These are phyloP conservation scores for Kwoniella newhampshirensis DNA, from an alignment of 768 basidiomycete genomes.

Conservation along the genomic window DNA sequence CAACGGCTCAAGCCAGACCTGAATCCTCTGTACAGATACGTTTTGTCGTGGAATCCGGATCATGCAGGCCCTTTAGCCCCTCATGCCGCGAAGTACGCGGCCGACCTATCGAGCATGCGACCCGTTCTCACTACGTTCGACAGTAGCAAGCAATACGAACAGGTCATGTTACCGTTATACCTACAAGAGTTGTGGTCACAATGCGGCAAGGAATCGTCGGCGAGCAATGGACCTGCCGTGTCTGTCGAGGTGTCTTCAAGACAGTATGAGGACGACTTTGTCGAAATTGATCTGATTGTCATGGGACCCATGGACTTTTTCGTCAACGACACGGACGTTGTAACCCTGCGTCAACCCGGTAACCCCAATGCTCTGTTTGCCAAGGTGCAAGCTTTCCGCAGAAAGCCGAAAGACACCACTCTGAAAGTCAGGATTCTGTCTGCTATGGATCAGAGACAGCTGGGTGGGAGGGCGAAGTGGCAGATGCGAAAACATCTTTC, in stretches of 20 bases:
- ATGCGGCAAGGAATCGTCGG: slow-evolving; percentile 73
- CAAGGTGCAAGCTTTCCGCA: slow-evolving; percentile 63
- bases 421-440: slow-evolving; percentile 60
- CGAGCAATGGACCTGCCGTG: slow-evolving; percentile 53
- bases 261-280: slow-evolving; percentile 73
- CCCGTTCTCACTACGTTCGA: slow-evolving; percentile 68
- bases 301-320: slow-evolving; percentile 67
- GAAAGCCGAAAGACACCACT: slow-evolving; percentile 58
- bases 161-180: slow-evolving; percentile 78
- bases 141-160: slow-evolving; percentile 67
- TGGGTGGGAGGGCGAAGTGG: slow-evolving; percentile 70
- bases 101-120: slow-evolving; percentile 49
- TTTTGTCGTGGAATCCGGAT: slow-evolving; percentile 85
- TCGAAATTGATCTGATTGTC: slow-evolving; percentile 73
- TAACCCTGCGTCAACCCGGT: slow-evolving; percentile 69
- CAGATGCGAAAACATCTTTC: slow-evolving; percentile 74
- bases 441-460: slow-evolving; percentile 56
- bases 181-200: slow-evolving; percentile 90
- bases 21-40: slow-evolving; percentile 68
- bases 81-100: slow-evolving; percentile 61
- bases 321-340: slow-evolving; percentile 77
- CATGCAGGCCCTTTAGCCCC: slow-evolving; percentile 58
- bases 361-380: slow-evolving; percentile 63
- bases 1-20: slow-evolving; percentile 80
- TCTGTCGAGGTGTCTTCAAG: slow-evolving; percentile 67